Evolutionary conservation across 2,329 filamentous ascomycete genomes (phyloP), one percentile per base, ranked within the genome.

Genomic region (Pseudogymnoascus sp.): DNA sequence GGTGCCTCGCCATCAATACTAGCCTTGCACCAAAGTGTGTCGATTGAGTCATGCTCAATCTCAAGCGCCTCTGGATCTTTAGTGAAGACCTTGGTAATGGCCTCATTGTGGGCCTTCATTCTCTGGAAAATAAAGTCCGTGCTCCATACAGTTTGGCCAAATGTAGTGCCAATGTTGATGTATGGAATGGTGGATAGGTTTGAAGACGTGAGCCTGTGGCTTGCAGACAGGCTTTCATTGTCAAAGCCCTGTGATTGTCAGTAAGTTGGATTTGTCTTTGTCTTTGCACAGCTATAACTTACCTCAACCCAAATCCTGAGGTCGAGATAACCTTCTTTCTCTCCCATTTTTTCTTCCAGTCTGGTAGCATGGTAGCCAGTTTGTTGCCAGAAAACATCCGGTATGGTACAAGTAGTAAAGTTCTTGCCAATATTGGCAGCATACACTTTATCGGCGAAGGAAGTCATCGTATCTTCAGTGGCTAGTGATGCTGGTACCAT

Each of bases 91-190:
- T 12, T 12, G n/a, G 28, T 33, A 33, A 56, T 56, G 50, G 50
- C 16, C 16, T 56, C 50, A 33, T 56, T 33, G 26, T 56, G 28
- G 11, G 50, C 50, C 28, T 56, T 56, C 28, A 56, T 56, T 56
- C 50, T 56, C 10, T 56, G 16, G 28, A 12, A 33, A 12, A 56
- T 28, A 26, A 56, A 56, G 28, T 56, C 50, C n/a, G 50, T 56
- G 50, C 50, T n/a, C 50, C 50, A 56, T 7, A 56, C 26, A 19
- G 50, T 56, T 33, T 56, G 28, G 50, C 50, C 50, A 19, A 33
- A 56, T 56, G 28, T 56, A 22, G 50, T 56, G 50, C 50, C 50
- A 35, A 56, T 56, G n/a, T 56, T 22, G 50, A 56, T 56, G 12
- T 33, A 56, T 7, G n/a, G 28, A n/a, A 28, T 33, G 8, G 26